phyloP scores from a whole-genome alignment of 2,329 filamentous ascomycete genomes.

The Orbilia brochopaga region DNA sequence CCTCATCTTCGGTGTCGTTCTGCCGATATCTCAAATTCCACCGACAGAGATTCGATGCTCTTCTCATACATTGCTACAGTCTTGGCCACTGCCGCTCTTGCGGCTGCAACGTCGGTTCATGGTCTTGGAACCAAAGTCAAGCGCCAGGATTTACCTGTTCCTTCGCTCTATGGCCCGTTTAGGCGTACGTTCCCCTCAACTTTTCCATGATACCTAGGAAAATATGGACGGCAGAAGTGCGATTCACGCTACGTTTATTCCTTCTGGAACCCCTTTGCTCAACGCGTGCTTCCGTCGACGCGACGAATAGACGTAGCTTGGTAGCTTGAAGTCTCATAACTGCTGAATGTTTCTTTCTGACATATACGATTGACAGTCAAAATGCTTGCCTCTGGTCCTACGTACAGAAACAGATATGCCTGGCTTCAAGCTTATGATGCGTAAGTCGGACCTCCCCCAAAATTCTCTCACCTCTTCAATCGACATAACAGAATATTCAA shows the following conservation, averaged over 20 bases:
- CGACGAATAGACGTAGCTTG: too few species aligned
- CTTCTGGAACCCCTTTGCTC: too few species aligned
- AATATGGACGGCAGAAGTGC: too few species aligned
- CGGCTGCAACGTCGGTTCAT: conserved; percentile 1
- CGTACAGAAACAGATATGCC: conserved; percentile 39
- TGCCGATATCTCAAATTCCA: too few species aligned
- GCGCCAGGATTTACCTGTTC: conserved; percentile 13
- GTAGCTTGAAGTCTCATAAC: too few species aligned
- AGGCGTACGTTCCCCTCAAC: conserved; percentile 20
- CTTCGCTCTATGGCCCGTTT: conserved; percentile 32
- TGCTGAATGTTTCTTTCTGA: background rate
- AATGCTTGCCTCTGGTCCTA: conserved; percentile 33
- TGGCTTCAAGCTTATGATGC: conserved; percentile 24
- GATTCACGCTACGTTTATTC: too few species aligned
- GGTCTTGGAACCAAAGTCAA: conserved; percentile 6
- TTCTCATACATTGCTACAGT: conserved; percentile 24
- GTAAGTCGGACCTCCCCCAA: conserved; percentile 9
- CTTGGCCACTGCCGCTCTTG: conserved; percentile 2
- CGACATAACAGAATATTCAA: too few species aligned
- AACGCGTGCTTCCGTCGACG: too few species aligned
- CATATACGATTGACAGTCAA: conserved; percentile 13
- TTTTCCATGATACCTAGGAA: background rate
- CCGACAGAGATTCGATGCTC: conserved; percentile 20
- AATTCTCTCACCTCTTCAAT: background rate
- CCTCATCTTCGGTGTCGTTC: too few species aligned